Evolutionary conservation across 805 yeast genomes (phyloP), one percentile per base, ranked within the genome.

Genomic region (Kazachstania viticola): DNA sequence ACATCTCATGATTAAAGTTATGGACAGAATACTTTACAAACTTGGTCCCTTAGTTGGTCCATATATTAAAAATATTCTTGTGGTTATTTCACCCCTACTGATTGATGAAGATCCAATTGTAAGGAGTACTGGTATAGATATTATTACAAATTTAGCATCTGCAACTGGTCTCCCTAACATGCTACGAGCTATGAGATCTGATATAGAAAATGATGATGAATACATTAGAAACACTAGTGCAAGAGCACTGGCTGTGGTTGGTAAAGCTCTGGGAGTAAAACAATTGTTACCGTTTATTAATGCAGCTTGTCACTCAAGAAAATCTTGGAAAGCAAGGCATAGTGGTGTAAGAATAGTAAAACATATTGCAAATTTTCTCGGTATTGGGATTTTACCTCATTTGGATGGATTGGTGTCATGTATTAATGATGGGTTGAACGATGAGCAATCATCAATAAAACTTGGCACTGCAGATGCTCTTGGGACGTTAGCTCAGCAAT

Each of bases 81-180:
- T 70, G 12, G 94, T 82, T 1, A 67, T 81, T 1, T 72, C 84
- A 32, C 96, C 96, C 0, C 55, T 84, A 34, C 60, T 87, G 23
- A 69, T 81, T 6, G 95, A 85, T 47, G 85, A 80, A 42, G 88
- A 84, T 51, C 61, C 68, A 32, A 65, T 73, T n/a, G 67, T 87
- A 2, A 65, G 94, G 40, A 54, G 71, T 4, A 91, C 82, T 49
- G 91, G 94, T 2, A 64, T 81, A 29, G 94, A 84, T 38, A 71
- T 84, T 18, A 69, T 85, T 13, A 66, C 87, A 0, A 77, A 71
- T 37, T 58, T 88, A 14, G 62, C 94, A 3, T 79, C 74, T 39
- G 82, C 91, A 1, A 87, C 82, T 3, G 97, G 97, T 0, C 56
- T 87, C 21, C 69, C 85, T 0, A 75, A 73, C 21, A 77, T 85